Base-by-base conservation (phyloP, 2,329 filamentous ascomycete species). In the Fusarium continuum region DNA sequence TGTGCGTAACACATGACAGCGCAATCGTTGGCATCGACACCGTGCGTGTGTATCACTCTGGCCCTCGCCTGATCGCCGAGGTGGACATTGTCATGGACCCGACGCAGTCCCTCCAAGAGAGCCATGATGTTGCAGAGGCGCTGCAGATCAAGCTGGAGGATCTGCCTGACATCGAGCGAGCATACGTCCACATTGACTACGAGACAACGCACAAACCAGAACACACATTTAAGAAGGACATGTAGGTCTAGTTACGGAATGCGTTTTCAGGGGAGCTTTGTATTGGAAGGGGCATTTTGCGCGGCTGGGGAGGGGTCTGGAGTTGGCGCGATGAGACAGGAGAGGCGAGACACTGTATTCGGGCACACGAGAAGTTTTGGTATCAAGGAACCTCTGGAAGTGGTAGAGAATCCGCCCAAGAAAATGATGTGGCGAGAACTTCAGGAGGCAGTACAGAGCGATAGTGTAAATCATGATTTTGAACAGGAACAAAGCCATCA, bases 141-240 rank as follows among this genome's bases (percentile, higher is more conserved):
- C 82, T 99, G 70, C 95, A 99, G 82, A 91, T 91, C 62, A 98
- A 98, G 80, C 82, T 98, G 4, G 95, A 99, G 83, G 91, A 89
- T 53, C 77, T 99, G 63, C 94, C 95, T 0, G 90, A 97, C 73
- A 89, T 98, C 9, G 95, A 98, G 83, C 82, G 95, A 56, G 93
- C 93, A 0, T 98, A 97, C 74, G 95, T 98, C 17, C 95, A 99
- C 75, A 93, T 97, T 16, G 95, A 99, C 76, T 98, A 96, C 70
- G 95, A 98, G 80, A 97, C 93, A 5, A 93, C 90, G 16, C 95
- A 98, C 77, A 93, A 95, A 76, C 94, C 94, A 0, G 93, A 97
- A 80, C 93, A 88, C 70, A 78, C 79, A 13, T 81, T 78, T 57
- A 88, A 88, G 79, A 89, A 89, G 76, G 83, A 88, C 61, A 61